A percentile compares a stretch with the other conserved stretches of the same genome.
phyloP scores from a whole-genome alignment of 768 basidiomycete genomes.

The Leucogyrophana mollusca region DNA sequence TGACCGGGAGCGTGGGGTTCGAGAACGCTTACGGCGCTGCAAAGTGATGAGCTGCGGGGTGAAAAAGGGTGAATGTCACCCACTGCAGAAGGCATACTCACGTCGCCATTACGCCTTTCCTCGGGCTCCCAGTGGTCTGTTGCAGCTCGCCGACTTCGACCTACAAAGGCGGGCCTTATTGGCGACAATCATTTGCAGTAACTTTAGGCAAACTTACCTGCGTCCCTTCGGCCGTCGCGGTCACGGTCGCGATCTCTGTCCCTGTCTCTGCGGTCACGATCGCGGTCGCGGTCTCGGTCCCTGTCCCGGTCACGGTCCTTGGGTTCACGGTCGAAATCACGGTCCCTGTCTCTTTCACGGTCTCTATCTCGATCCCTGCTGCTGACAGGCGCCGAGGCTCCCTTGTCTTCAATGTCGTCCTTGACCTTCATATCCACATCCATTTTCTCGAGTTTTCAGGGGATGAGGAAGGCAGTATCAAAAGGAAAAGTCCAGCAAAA shows the following conservation, averaged over 20 bases:
- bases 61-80: background rate
- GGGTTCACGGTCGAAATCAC: constrained; percentile 28
- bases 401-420: constrained; percentile 70
- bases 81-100: constrained; percentile 33
- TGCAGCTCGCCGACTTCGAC: constrained; percentile 41
- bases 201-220: constrained; percentile 38
- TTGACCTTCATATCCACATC: constrained; percentile 83
- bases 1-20: constrained; percentile 58
- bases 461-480: constrained; percentile 3
- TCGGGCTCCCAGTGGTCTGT: constrained; percentile 85
- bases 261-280: constrained; percentile 42
- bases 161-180: constrained; percentile 35
- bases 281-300: constrained; percentile 41
- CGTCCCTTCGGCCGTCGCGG: constrained; percentile 53
- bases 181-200: background rate
- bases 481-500: constrained; percentile 4
- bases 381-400: constrained; percentile 35
- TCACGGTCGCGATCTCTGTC: constrained; percentile 45
- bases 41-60: constrained; percentile 6
- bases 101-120: constrained; percentile 71
- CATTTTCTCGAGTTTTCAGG: constrained; percentile 39
- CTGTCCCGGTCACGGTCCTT: constrained; percentile 40
- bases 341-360: constrained; percentile 30
- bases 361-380: constrained; percentile 45
- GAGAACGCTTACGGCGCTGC: constrained; percentile 69